Evolutionary conservation across 2,329 filamentous ascomycete species (phyloP).

Genomic region (Nigrospora osmanthi): DNA sequence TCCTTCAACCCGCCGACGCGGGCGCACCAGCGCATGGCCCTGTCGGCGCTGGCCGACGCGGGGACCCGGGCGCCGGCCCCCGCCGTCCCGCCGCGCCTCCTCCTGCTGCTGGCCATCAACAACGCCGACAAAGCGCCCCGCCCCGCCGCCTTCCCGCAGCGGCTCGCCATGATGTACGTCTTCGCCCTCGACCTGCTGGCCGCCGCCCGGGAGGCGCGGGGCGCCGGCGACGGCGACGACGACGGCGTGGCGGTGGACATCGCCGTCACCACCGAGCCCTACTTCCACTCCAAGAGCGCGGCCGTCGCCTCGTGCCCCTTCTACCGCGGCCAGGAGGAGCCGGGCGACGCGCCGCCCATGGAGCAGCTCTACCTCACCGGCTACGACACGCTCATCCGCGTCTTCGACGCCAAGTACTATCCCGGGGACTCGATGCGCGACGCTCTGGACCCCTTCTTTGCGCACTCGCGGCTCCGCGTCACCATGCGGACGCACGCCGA

Average conservation of each 20-base stretch:
- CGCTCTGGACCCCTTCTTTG: slow-evolving; percentile 57
- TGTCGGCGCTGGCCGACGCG: slow-evolving; percentile 32
- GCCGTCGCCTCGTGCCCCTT: slow-evolving; percentile 42
- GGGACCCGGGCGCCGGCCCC: slow-evolving; percentile 3
- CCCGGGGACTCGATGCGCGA: slow-evolving; percentile 36
- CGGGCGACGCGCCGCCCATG: slow-evolving; percentile 5
- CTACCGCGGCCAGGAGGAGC: slow-evolving; percentile 23
- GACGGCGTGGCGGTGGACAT: slow-evolving; percentile 45
- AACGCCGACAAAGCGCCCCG: slow-evolving; percentile 61
- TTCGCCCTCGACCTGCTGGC: slow-evolving; percentile 51
- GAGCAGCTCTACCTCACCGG: slow-evolving; percentile 65
- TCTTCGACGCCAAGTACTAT: slow-evolving; percentile 70
- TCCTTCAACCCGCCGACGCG: slow-evolving; percentile 62
- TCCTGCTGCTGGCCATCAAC: slow-evolving; percentile 53
- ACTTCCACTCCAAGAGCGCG: slow-evolving; percentile 64
- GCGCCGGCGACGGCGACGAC: not conserved
- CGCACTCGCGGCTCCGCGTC: slow-evolving; percentile 52
- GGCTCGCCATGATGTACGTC: slow-evolving; percentile 63
- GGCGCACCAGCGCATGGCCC: slow-evolving; percentile 51
- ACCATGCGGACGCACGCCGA: slow-evolving; percentile 53
- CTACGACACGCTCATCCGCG: slow-evolving; percentile 67
- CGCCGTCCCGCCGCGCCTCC: slow-evolving; percentile 28
- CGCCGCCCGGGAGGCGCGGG: too few species aligned
- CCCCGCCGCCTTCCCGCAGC: slow-evolving; percentile 59
- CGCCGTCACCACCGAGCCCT: slow-evolving; percentile 62